These are phyloP conservation scores for Aspergillus conjunctus DNA, from an alignment of 495 filamentous ascomycete species.

Conservation along the genomic window DNA sequence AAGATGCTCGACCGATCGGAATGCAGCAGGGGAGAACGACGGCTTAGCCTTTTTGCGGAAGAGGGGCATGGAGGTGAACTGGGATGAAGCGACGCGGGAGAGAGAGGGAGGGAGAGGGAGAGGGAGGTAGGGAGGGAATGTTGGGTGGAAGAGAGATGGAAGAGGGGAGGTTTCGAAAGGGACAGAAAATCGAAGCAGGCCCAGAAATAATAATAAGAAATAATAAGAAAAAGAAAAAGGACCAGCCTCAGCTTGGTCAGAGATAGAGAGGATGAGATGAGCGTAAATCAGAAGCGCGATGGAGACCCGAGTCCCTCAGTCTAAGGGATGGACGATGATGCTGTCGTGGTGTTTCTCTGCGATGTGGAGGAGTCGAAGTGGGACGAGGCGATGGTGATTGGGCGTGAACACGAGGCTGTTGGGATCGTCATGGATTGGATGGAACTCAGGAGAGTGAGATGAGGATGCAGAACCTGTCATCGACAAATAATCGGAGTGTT, in stretches of 20 bases:
- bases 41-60: slow-evolving; percentile 36
- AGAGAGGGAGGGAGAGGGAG: background rate
- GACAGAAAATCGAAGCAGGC: background rate
- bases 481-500: no score
- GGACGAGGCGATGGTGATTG: slow-evolving; percentile 19
- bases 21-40: slow-evolving; percentile 29
- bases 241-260: no score
- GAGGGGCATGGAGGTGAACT: slow-evolving; percentile 34
- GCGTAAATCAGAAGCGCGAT: background rate
- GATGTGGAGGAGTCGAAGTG: slow-evolving; percentile 18
- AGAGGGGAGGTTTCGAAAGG: slow-evolving; percentile 7
- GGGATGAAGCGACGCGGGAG: background rate
- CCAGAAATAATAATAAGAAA: background rate
- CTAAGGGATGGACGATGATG: background rate
- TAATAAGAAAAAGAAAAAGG: no score
- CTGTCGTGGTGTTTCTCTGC: background rate
- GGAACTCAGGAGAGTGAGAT: background rate
- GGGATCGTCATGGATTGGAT: background rate
- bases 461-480: background rate
- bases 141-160: background rate
- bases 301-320: background rate
- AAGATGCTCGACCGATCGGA: slow-evolving; percentile 41
- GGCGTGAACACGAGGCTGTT: slow-evolving; percentile 21
- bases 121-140: slow-evolving; percentile 1
- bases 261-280: background rate